A percentile compares a stretch with the other conserved stretches of the same genome.
Conservation (phyloP, 139 green algal genomes). For the Haematococcus sp. region DNA sequence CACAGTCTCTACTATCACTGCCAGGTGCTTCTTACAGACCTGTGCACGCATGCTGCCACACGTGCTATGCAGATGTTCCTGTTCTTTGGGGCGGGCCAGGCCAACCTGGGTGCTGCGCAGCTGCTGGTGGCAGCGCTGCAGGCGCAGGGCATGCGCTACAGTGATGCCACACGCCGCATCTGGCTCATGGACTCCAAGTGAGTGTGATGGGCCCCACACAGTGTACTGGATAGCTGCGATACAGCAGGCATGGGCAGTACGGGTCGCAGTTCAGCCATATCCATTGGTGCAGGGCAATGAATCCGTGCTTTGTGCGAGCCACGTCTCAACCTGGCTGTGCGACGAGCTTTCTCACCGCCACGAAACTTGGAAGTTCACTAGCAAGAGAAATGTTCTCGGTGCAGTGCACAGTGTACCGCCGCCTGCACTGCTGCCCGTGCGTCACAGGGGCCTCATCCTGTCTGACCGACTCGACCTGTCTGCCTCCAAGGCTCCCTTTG, state of each 20-base stretch:
- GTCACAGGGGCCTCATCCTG: conserved; percentile 15
- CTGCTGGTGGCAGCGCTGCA: conserved; percentile 9
- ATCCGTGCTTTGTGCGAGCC: no score
- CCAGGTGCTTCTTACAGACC: neutral
- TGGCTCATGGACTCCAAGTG: conserved; percentile 21
- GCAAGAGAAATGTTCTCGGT: no score
- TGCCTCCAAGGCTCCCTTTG: conserved; percentile 10
- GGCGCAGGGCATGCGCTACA: conserved; percentile 10
- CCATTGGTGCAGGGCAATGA: no score
- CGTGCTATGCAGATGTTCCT: neutral
- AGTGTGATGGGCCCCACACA: neutral
- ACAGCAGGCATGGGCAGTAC: no score
- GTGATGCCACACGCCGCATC: conserved; percentile 4
- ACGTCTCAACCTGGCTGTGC: no score
- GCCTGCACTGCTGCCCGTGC: neutral
- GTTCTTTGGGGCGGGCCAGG: conserved; percentile 14
- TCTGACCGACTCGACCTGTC: conserved; percentile 3
- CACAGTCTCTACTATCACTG: neutral
- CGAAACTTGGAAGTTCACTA: no score
- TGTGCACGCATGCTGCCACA: neutral
- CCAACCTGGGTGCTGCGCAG: conserved; percentile 16
- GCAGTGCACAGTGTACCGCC: no score
- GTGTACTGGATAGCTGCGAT: no score
- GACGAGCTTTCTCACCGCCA: no score
- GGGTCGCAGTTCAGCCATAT: no score